Evolutionary conservation across 2,329 filamentous ascomycete genomes (phyloP), one percentile per base, ranked within the genome.

Genomic region (Diaporthe aspalathi): DNA sequence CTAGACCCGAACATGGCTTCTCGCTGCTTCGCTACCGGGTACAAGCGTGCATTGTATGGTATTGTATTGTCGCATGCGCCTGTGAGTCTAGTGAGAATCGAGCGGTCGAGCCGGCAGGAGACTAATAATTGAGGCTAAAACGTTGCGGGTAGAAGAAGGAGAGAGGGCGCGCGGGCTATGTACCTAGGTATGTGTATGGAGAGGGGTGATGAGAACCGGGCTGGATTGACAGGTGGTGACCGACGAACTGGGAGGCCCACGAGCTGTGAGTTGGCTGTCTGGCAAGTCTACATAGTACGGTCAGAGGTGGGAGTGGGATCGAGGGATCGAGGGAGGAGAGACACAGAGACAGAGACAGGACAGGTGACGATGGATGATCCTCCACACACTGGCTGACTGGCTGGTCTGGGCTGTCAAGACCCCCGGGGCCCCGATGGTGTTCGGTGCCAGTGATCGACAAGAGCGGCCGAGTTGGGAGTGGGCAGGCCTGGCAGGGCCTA

Each of bases 1-100:
- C 84, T 83, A 74, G 85, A 85, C 76, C 83, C 84, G 79, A 89
- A 88, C 87, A 87, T 87, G 75, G 73, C 74, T 52, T 70, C 52
- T 68, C 53, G 47, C 40, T 47, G 24, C 66, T 38, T 52, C 38
- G 24, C 63, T 68, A 60, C 43, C 43, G 53, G 66, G 53, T 68
- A 57, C 29, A 35, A 68, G 29, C 50, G 53, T 50, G 53, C 66
- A 60, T 68, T 57, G 52, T 68, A 47, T 35, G 43, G 43, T 63
- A 49, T 49, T 63, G 43, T 63, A 38, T 53, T 49, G 40, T 68
- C 52, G 22, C 66, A 56, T 47, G 66, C 53, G 66, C 52, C 40
- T 43, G 32, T 40, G 35, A 27, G n/a, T 49, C 50, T 32, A 56
- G 35, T n/a, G 53, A 63, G 57, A 17, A 27, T 35, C 12, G 57